Base-by-base conservation (phyloP, 2,329 filamentous ascomycete genomes). In the Xylaria sp. region DNA sequence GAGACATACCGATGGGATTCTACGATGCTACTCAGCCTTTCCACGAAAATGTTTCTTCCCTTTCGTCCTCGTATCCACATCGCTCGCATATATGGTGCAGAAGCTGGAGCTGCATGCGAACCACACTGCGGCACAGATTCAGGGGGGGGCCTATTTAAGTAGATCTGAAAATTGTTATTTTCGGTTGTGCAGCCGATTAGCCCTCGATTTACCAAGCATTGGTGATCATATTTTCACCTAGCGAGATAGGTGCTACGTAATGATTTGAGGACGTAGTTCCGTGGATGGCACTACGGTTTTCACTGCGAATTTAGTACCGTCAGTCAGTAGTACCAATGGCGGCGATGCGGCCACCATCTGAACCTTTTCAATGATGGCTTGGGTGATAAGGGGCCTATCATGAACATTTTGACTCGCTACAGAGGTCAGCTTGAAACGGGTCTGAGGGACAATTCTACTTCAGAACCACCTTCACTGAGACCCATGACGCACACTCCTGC, bases 351-450 rank as follows among this genome's bases (percentile, higher is more conserved):
- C 47, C 47, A 55, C 40, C 50, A 53, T 57, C 68, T 59, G 25
- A 44, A 54, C 48, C 51, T 53, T 21, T 48, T 35, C 42, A 25
- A 60, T 44, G 57, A 47, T 27, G 55, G 10, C 23, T n/a, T 58
- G 55, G 40, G 50, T 25, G 10, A 32, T 37, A 65, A 42, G 57
- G 57, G 57, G 32, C 18, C 42, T 23, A 29, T 69, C 23, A 55
- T 32, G 58, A 53, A 21, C 9, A 4, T 54, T 23, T 51, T 53
- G 48, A 63, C 32, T 55, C 48, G 25, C 29, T 35, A 37, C n/a
- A 21, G n/a, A 60, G 25, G 40, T 61, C 51, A 32, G 61, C 64
- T 70, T 71, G 60, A 69, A 69, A 71, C 66, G 32, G 47, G 21
- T 63, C 40, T 37, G 63, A 60, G 37, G 55, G 57, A 51, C 35